A percentile compares a stretch with the other conserved stretches of the same genome.
Evolutionary conservation across 345 rosid species (phyloP).

Genomic region (Eucalyptus regnans): DNA sequence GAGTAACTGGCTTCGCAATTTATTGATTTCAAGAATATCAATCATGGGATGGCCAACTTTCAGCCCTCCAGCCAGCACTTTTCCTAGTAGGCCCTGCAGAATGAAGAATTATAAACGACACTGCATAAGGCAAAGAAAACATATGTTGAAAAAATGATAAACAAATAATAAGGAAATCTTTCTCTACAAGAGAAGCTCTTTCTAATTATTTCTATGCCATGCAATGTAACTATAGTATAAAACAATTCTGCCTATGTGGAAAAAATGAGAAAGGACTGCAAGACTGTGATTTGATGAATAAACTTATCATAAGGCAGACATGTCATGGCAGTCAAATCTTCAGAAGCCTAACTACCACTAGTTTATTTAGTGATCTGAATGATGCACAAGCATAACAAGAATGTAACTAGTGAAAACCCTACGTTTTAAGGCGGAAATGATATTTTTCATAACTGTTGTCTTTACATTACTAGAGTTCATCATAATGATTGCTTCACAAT

Average conservation of each 20-base stretch:
- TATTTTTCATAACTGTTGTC: background rate
- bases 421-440: background rate
- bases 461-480: background rate
- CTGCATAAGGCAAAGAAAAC: background rate
- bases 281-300: background rate
- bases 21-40: constrained; percentile 83
- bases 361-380: background rate
- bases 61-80: constrained; percentile 19
- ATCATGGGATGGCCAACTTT: constrained; percentile 44
- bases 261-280: background rate
- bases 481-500: background rate
- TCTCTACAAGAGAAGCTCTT: background rate
- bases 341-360: background rate
- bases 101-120: constrained; percentile 9
- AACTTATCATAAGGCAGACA: background rate
- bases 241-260: background rate
- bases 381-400: background rate
- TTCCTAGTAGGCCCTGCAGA: constrained; percentile 44
- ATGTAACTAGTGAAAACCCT: background rate
- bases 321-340: background rate
- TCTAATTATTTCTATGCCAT: background rate
- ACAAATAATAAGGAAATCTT: background rate
- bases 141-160: background rate
- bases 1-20: constrained; percentile 62
- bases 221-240: background rate